Conservation (phyloP, 1,139 yeast species). For the Yamadazyma triangularis region DNA sequence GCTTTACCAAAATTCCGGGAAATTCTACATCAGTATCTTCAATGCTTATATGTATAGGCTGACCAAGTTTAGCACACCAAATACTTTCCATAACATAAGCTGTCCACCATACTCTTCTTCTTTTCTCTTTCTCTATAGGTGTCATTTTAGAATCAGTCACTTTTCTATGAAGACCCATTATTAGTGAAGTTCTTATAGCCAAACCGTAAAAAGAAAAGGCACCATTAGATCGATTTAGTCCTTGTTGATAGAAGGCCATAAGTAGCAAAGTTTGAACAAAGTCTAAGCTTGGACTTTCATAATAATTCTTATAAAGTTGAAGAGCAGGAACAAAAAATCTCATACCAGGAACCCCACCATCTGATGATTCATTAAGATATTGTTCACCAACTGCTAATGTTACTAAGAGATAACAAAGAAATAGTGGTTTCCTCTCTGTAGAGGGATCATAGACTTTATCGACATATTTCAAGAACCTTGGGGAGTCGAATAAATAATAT, state of each 20-base stretch:
- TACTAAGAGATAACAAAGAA: slow-evolving; percentile 10
- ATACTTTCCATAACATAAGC: slow-evolving; percentile 9
- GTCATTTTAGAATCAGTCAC: slow-evolving; percentile 2
- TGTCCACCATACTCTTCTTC: slow-evolving; percentile 13
- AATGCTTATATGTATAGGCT: slow-evolving; percentile 8
- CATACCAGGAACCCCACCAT: slow-evolving; percentile 12
- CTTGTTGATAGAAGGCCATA: slow-evolving; percentile 12
- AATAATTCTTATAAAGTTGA: slow-evolving; percentile 8
- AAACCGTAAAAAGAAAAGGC: slow-evolving; percentile 11
- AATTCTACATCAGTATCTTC: slow-evolving; percentile 9
- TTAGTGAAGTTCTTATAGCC: slow-evolving; percentile 8
- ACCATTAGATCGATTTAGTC: slow-evolving; percentile 8
- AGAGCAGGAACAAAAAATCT: slow-evolving; percentile 10
- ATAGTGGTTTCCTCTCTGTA: slow-evolving; percentile 7
- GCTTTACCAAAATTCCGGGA: slow-evolving; percentile 3
- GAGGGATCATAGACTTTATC: slow-evolving; percentile 7
- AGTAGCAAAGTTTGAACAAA: slow-evolving; percentile 9
- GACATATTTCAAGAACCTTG: slow-evolving; percentile 6
- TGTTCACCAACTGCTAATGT: slow-evolving; percentile 12
- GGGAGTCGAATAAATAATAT: slow-evolving; percentile 8
- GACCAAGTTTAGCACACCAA: slow-evolving; percentile 11
- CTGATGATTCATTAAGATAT: slow-evolving; percentile 10
- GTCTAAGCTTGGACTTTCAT: slow-evolving; percentile 8
- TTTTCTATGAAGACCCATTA: slow-evolving; percentile 10
- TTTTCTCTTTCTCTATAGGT: slow-evolving; percentile 6